Evolutionary conservation across 1,139 yeast genomes (phyloP).

Genomic region (Meyerozyma carpophila): DNA sequence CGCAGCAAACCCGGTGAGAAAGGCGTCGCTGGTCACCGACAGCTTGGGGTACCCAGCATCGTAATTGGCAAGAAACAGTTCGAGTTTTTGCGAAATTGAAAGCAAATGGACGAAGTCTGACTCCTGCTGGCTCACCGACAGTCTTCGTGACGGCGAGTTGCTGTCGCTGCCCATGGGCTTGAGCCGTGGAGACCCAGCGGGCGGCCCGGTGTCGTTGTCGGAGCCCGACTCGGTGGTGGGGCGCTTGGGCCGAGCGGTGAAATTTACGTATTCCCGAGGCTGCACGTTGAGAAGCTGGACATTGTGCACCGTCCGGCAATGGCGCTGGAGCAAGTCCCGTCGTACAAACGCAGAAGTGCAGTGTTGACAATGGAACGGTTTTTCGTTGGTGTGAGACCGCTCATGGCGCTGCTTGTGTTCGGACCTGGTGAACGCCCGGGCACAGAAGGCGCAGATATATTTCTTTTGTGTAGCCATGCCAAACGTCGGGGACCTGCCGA

Average conservation of each 20-base stretch:
- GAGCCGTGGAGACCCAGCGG: not conserved
- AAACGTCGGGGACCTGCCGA: not conserved
- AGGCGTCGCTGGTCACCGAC: conserved; percentile 1
- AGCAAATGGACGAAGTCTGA: conserved; percentile 28
- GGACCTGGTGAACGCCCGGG: conserved; percentile 72
- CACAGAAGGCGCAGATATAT: conserved; percentile 76
- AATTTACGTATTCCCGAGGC: conserved; percentile 2
- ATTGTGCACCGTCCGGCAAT: conserved; percentile 71
- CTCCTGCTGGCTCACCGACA: conserved; percentile 6
- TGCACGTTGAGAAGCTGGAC: conserved; percentile 16
- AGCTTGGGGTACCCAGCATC: conserved; percentile 9
- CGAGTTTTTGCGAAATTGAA: conserved; percentile 30
- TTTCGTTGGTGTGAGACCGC: conserved; percentile 76
- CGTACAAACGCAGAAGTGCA: conserved; percentile 74
- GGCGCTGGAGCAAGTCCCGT: conserved; percentile 69
- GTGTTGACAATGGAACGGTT: conserved; percentile 70
- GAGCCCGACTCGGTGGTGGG: conserved; percentile 5
- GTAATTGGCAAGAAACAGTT: conserved; percentile 14
- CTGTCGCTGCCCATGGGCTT: conserved; percentile 1
- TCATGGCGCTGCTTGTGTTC: conserved; percentile 84
- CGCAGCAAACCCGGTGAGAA: not conserved
- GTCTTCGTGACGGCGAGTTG: not conserved
- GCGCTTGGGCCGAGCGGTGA: not conserved
- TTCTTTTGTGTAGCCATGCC: conserved; percentile 48
- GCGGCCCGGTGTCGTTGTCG: conserved; percentile 3